Evolutionary conservation across 768 basidiomycete species (phyloP).

Genomic region (Sporobolomyces pararoseus): DNA sequence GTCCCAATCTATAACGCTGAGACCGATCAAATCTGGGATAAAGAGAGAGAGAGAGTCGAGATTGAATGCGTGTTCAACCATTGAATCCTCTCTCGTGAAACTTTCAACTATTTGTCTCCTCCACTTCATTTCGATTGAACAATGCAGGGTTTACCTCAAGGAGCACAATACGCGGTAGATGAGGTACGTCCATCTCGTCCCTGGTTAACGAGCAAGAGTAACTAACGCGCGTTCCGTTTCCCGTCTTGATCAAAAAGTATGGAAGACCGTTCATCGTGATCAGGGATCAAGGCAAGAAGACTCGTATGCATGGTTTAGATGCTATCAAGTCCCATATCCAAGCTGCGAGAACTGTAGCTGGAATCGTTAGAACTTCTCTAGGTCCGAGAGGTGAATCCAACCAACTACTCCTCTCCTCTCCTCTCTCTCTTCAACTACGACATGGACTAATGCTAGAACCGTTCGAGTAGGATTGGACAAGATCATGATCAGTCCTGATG

Average conservation of each 20-base stretch:
- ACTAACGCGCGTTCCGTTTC: too few relatives aligned
- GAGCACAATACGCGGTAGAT: conserved; percentile 28
- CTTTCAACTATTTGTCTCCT: background rate
- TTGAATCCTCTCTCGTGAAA: too few relatives aligned
- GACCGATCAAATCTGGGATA: too few relatives aligned
- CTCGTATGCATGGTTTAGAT: conserved; percentile 82
- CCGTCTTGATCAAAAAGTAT: conserved; percentile 57
- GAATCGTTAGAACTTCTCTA: conserved; percentile 89
- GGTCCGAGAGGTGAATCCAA: conserved; percentile 71
- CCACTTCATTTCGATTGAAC: background rate
- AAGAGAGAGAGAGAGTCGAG: background rate
- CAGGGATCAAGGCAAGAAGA: conserved; percentile 87
- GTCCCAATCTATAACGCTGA: too few relatives aligned
- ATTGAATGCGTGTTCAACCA: background rate
- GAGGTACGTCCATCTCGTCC: conserved; percentile 18
- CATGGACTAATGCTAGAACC: conserved; percentile 33
- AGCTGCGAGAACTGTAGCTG: conserved; percentile 86
- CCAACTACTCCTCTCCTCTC: conserved; percentile 50
- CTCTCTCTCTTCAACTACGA: too few relatives aligned
- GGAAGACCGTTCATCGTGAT: conserved; percentile 97
- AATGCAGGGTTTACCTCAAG: conserved; percentile 30
- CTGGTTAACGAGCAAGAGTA: too few relatives aligned
- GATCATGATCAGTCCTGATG: conserved; percentile 62
- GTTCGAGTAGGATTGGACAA: conserved; percentile 47
- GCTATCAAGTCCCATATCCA: conserved; percentile 98